Conservation (phyloP, 2,329 filamentous ascomycete species). For the Ophiostoma tasmaniense region DNA sequence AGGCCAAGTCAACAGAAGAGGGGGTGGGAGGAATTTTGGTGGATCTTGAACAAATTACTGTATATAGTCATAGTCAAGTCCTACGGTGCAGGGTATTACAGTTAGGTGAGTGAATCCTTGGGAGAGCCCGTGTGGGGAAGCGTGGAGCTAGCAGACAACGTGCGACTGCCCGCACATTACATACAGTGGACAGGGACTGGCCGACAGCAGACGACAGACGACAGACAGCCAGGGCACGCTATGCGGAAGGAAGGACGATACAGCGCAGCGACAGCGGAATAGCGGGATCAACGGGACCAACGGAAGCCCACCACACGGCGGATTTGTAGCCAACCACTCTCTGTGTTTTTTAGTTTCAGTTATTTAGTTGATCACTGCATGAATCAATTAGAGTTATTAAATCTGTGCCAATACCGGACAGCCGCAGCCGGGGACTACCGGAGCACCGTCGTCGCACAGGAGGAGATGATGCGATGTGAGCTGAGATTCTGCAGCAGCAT, state of each 20-base stretch:
- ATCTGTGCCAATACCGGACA: neutral
- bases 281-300: neutral
- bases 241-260: neutral
- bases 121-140: conserved; percentile 1
- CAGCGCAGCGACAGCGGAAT: neutral
- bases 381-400: too few species aligned
- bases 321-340: neutral
- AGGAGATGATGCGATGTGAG: neutral
- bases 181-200: neutral
- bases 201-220: too few species aligned
- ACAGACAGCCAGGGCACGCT: too few species aligned
- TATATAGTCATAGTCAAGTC: neutral
- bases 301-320: neutral
- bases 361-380: too few species aligned
- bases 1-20: conserved; percentile 4
- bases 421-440: neutral
- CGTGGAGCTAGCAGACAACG: neutral
- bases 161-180: neutral
- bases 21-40: neutral
- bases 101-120: neutral
- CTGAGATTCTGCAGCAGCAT: neutral
- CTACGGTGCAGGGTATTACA: neutral
- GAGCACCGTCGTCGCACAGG: neutral
- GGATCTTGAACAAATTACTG: neutral
- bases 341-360: too few species aligned